phyloP scores from a whole-genome alignment of 2,329 filamentous ascomycete species.

The Elsinoe batatas region DNA sequence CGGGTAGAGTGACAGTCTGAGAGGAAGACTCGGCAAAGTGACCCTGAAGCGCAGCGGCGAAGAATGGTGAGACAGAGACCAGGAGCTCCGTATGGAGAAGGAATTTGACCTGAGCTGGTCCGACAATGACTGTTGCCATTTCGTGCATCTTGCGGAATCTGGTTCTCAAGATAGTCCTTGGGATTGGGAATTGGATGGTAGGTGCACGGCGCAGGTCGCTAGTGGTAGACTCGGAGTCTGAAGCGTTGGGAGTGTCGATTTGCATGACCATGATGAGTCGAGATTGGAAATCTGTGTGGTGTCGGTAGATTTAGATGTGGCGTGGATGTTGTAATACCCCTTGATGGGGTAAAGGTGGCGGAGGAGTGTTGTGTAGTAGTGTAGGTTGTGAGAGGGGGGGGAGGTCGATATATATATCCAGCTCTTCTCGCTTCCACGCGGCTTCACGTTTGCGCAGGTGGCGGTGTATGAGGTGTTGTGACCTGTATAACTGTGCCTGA shows the following conservation, averaged over 20 bases:
- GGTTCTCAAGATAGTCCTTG: constrained; percentile 24
- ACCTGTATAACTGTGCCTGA: background rate
- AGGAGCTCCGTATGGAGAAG: constrained; percentile 40
- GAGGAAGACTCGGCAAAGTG: constrained; percentile 37
- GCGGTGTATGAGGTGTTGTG: constrained; percentile 6
- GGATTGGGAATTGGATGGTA: constrained; percentile 13
- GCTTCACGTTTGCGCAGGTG: background rate
- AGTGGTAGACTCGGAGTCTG: constrained; percentile 1
- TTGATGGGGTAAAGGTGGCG: no score
- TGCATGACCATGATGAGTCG: background rate
- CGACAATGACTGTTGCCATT: constrained; percentile 32
- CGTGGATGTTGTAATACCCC: no score
- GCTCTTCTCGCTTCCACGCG: constrained; percentile 1
- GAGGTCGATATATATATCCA: background rate
- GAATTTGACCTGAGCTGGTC: constrained; percentile 30
- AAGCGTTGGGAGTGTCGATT: constrained; percentile 4
- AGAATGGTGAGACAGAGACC: constrained; percentile 40
- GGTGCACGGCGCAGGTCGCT: constrained; percentile 12
- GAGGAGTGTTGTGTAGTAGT: background rate
- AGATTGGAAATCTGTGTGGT: no score
- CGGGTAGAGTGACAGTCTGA: constrained; percentile 35
- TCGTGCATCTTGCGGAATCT: constrained; percentile 31
- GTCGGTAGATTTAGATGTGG: no score
- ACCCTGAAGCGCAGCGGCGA: constrained; percentile 40
- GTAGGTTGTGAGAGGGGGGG: background rate